These are phyloP conservation scores for Neophaeococcomyces aloes DNA, from an alignment of 2,329 filamentous ascomycete genomes.

Conservation along the genomic window DNA sequence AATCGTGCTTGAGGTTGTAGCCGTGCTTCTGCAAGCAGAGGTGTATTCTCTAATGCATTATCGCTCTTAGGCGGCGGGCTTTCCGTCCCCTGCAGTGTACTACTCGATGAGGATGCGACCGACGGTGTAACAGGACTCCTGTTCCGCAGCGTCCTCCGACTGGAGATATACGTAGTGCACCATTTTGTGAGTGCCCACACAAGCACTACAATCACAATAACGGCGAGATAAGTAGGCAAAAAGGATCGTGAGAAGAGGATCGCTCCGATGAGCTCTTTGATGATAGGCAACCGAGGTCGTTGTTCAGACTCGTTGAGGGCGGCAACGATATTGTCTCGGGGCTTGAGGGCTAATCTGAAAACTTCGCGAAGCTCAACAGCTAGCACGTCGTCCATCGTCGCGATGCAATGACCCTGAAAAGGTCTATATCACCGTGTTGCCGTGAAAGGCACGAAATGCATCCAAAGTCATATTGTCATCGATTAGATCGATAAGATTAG, in stretches of 20 bases:
- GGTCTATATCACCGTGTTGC: too few species aligned
- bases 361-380: slow-evolving; percentile 3
- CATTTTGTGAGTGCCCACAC: background rate
- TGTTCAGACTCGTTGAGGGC: background rate
- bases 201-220: background rate
- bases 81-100: slow-evolving; percentile 15
- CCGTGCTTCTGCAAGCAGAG: background rate
- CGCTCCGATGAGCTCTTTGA: background rate
- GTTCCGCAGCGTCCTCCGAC: background rate
- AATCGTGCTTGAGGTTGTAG: slow-evolving; percentile 4
- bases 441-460: too few species aligned
- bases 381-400: slow-evolving; percentile 3
- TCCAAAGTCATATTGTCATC: too few species aligned
- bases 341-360: background rate
- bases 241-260: slow-evolving; percentile 6
- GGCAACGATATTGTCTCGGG: background rate
- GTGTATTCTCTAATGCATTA: background rate
- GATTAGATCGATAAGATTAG: too few species aligned
- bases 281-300: background rate
- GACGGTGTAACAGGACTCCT: background rate
- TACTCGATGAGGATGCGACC: slow-evolving; percentile 15
- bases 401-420: background rate
- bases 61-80: slow-evolving; percentile 14
- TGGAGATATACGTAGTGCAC: background rate
- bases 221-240: slow-evolving; percentile 2